A percentile compares a stretch with the other conserved stretches of the same genome.
Conservation (phyloP, 768 basidiomycete genomes). For the Pseudohyphozyma bogoriensis region DNA sequence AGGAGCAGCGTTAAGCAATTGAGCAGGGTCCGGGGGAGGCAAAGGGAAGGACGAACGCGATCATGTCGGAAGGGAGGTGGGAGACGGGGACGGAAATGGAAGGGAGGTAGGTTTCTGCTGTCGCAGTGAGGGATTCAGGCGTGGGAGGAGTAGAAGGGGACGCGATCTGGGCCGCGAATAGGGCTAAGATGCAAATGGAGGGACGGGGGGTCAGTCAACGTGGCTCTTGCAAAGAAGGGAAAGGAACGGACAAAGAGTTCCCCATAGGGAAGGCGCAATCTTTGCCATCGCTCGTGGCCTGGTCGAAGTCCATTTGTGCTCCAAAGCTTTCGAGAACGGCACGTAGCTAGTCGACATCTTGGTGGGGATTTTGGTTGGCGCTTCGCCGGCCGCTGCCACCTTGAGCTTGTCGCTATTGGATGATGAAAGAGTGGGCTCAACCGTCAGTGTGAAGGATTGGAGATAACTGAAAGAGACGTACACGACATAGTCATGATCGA, state of each 20-base stretch:
- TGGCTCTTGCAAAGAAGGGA: not conserved
- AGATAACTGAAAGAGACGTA: constrained; percentile 42
- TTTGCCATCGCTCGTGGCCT: constrained; percentile 50
- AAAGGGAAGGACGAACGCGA: constrained; percentile 47
- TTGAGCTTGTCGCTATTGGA: constrained; percentile 10
- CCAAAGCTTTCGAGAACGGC: constrained; percentile 53
- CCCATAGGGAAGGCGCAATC: constrained; percentile 45
- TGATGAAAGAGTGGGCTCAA: not conserved
- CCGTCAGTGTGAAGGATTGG: no score
- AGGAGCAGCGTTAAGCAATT: not conserved
- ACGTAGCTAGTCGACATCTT: constrained; percentile 39
- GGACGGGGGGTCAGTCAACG: not conserved
- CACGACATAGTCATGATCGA: constrained; percentile 80
- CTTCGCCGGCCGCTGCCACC: constrained; percentile 4
- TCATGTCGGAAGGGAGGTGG: constrained; percentile 47
- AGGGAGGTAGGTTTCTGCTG: not conserved
- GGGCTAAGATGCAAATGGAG: constrained; percentile 71
- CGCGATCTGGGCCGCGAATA: constrained; percentile 46
- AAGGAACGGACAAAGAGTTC: constrained; percentile 53
- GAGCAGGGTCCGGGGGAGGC: constrained; percentile 8
- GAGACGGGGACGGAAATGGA: not conserved
- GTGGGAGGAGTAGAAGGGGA: not conserved
- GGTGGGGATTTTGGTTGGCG: constrained; percentile 9
- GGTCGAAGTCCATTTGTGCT: constrained; percentile 56
- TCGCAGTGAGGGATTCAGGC: not conserved